phyloP scores from a whole-genome alignment of 306 rosid species.

The Abrus precatorius region DNA sequence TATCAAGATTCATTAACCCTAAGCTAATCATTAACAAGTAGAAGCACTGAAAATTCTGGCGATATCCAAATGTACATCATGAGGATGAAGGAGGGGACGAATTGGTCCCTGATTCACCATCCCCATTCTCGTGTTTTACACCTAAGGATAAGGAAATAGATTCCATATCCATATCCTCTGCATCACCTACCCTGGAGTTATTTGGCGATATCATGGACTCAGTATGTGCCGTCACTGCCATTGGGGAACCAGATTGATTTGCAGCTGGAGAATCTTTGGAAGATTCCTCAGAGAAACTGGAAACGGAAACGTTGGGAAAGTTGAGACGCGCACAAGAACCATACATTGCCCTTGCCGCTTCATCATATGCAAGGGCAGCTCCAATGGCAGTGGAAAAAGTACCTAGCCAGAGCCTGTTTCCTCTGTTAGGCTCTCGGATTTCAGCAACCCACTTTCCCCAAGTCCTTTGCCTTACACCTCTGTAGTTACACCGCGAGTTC shows the following conservation, averaged over 20 bases:
- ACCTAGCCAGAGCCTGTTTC: slow-evolving; percentile 86
- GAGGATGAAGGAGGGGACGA: slow-evolving; percentile 33
- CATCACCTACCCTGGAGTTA: slow-evolving; percentile 52
- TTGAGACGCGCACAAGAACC: slow-evolving; percentile 80
- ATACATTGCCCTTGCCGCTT: slow-evolving; percentile 89
- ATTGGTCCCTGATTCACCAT: slow-evolving; percentile 51
- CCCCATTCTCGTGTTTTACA: slow-evolving; percentile 54
- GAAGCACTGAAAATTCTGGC: slow-evolving; percentile 40
- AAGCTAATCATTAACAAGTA: slow-evolving; percentile 43
- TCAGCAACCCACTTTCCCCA: slow-evolving; percentile 98
- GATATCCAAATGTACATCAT: slow-evolving; percentile 54
- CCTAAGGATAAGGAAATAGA: slow-evolving; percentile 47
- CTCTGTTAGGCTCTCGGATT: slow-evolving; percentile 82
- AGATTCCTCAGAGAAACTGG: slow-evolving; percentile 58
- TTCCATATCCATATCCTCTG: slow-evolving; percentile 49
- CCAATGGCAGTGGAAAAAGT: slow-evolving; percentile 79
- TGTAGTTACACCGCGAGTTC: slow-evolving; percentile 81
- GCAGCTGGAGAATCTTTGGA: slow-evolving; percentile 49
- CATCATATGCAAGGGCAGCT: slow-evolving; percentile 90
- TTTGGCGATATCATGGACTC: slow-evolving; percentile 58
- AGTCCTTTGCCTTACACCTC: slow-evolving; percentile 95
- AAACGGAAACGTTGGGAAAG: slow-evolving; percentile 71
- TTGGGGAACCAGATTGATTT: slow-evolving; percentile 37
- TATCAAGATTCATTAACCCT: slow-evolving; percentile 41
- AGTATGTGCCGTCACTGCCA: slow-evolving; percentile 45